Evolutionary conservation across 257 asterid species (phyloP), one percentile per base, ranked within the genome.

Genomic region (Jacaranda copaia): DNA sequence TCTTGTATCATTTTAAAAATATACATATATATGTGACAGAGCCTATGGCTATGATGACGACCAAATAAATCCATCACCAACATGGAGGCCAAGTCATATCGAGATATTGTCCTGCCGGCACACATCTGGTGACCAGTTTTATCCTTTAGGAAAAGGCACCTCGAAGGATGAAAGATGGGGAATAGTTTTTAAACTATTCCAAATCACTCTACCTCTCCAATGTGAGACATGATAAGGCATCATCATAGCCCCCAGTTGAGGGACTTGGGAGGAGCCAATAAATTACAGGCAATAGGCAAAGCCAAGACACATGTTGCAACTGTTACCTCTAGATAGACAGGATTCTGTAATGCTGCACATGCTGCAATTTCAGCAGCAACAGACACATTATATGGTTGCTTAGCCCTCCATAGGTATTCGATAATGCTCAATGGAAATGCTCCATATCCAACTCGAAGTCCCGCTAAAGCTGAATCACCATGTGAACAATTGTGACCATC

Each of bases 321-420:
- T 14, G 39, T 19, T 83, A 93, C 99, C 97, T 96, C 99, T 45
- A 93, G 89, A 88, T 96, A 96, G 73, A 55, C 61, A 40, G 97
- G 92, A 85, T 93, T 96, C 85, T 84, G 65, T 75, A 96, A 72
- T 18, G 97, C 99, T 2, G 99, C 98, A 76, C 99, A 93, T 32
- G 99, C 98, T 11, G 98, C 91, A 75, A 96, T 81, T 87, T 96
- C 98, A 55, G 99, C 99, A 60, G 98, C 99, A 71, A 89, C 99
- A 20, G 99, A 96, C 79, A 93, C 97, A 46, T 96, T 93, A 85
- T 96, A 96, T 13, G 98, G 99, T 80, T 96, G 99, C 81, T 96
- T 96, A 63, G 99, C 98, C 82, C 98, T 87, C 99, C 99, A 96
- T 32, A 96, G 82, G 82, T 88, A 96, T 74, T 96, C 89, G 61